These are phyloP conservation scores for Ceriops zippeliana DNA, from an alignment of 345 rosid genomes.

Conservation along the genomic window DNA sequence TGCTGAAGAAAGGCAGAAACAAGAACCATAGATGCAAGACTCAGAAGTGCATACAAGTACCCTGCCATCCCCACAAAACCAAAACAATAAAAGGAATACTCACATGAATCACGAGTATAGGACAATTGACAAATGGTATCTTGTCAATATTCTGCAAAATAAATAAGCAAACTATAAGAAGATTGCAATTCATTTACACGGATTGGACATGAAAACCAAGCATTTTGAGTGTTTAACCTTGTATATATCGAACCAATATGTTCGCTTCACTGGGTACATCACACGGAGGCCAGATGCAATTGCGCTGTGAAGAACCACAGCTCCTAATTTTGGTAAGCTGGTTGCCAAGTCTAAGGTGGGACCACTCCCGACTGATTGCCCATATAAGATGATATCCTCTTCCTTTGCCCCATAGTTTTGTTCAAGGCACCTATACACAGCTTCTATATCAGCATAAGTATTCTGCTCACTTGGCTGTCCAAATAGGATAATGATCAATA, in stretches of 20 bases:
- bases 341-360: slow-evolving; percentile 86
- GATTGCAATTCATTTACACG: not conserved
- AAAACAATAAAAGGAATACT: slow-evolving; percentile 21
- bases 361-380: slow-evolving; percentile 95
- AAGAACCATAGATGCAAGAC: not conserved
- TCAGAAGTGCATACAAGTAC: not conserved
- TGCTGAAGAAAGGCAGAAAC: not conserved
- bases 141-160: slow-evolving; percentile 78
- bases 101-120: slow-evolving; percentile 77
- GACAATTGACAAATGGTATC: slow-evolving; percentile 69
- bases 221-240: slow-evolving; percentile 40
- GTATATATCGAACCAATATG: slow-evolving; percentile 95
- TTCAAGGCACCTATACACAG: slow-evolving; percentile 74
- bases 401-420: slow-evolving; percentile 74
- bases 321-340: slow-evolving; percentile 61
- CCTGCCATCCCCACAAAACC: not conserved
- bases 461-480: slow-evolving; percentile 86
- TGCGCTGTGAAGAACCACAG: slow-evolving; percentile 95
- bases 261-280: slow-evolving; percentile 82
- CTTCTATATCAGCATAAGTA: slow-evolving; percentile 82
- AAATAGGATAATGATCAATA: slow-evolving; percentile 8
- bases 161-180: slow-evolving; percentile 16
- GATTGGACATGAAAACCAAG: not conserved
- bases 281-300: slow-evolving; percentile 89
- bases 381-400: slow-evolving; percentile 82